Evolutionary conservation across 2,329 filamentous ascomycete species (phyloP).

Genomic region (Colletotrichum sp.): DNA sequence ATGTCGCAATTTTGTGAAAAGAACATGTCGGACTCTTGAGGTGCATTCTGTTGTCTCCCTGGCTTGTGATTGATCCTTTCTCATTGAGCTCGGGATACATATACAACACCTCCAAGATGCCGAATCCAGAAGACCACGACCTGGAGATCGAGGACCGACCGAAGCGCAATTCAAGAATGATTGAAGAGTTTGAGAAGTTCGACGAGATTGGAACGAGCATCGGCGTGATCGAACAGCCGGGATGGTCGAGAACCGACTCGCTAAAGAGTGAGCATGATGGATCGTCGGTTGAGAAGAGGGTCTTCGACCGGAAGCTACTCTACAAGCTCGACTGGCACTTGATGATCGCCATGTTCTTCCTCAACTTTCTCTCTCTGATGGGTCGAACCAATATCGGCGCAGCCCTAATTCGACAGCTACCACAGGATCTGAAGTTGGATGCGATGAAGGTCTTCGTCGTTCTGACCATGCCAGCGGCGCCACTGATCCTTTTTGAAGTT

Average conservation of each 20-base stretch:
- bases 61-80: background rate
- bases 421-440: constrained; percentile 26
- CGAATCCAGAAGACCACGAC: background rate
- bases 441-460: constrained; percentile 26
- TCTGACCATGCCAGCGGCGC: constrained; percentile 21
- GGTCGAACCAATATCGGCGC: constrained; percentile 30
- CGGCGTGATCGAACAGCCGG: background rate
- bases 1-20: background rate
- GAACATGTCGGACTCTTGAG: background rate
- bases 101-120: background rate
- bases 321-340: constrained; percentile 25
- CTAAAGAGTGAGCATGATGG: background rate
- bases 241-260: background rate
- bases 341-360: constrained; percentile 29
- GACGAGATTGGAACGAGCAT: background rate
- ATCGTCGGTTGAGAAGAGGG: background rate
- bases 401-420: constrained; percentile 27
- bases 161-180: background rate
- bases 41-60: background rate
- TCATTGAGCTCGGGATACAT: background rate
- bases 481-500: constrained; percentile 21
- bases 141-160: background rate
- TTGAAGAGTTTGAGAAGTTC: background rate
- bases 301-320: constrained; percentile 31
- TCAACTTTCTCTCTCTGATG: constrained; percentile 31